phyloP scores from a whole-genome alignment of 2,329 filamentous ascomycete species.

The Periconia sp. region DNA sequence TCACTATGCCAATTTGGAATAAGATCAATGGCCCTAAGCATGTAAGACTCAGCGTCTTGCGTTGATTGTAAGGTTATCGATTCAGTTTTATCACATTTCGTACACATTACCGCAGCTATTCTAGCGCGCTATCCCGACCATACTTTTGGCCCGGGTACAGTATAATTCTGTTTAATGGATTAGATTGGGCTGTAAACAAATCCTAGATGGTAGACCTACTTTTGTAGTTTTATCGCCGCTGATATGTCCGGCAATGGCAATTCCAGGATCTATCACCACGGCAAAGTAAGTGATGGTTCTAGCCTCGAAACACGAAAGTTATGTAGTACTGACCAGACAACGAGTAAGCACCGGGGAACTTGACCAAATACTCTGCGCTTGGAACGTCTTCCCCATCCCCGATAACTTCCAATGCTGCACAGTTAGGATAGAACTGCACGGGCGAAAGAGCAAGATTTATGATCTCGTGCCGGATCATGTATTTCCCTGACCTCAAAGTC shows the following conservation, averaged over 20 bases:
- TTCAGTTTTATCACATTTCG: too few relatives aligned
- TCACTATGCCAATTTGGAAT: too few relatives aligned
- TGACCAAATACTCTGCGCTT: slow-evolving; percentile 9
- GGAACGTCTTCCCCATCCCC: slow-evolving; percentile 4
- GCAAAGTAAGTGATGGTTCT: not conserved
- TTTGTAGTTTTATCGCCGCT: slow-evolving; percentile 1
- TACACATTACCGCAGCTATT: too few relatives aligned
- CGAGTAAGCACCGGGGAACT: slow-evolving; percentile 9
- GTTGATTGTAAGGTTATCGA: too few relatives aligned
- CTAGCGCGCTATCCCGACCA: slow-evolving; percentile 1
- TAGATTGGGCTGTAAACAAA: not conserved
- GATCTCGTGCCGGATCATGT: slow-evolving; percentile 14
- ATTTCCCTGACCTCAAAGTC: slow-evolving; percentile 9
- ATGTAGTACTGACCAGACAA: slow-evolving; percentile 5
- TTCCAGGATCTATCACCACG: slow-evolving; percentile 8
- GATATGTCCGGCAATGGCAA: slow-evolving; percentile 10
- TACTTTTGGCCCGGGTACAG: slow-evolving; percentile 9
- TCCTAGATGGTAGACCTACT: not conserved
- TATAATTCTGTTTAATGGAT: slow-evolving; percentile 6
- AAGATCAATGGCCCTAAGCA: too few relatives aligned
- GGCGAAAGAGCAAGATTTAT: slow-evolving; percentile 8
- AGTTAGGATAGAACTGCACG: slow-evolving; percentile 12
- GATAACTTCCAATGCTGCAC: slow-evolving; percentile 8
- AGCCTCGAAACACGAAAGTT: not conserved
- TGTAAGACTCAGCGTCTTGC: too few relatives aligned